Evolutionary conservation across 1,284 basidiomycete species (phyloP).

Genomic region (Leccinum subrobustum): DNA sequence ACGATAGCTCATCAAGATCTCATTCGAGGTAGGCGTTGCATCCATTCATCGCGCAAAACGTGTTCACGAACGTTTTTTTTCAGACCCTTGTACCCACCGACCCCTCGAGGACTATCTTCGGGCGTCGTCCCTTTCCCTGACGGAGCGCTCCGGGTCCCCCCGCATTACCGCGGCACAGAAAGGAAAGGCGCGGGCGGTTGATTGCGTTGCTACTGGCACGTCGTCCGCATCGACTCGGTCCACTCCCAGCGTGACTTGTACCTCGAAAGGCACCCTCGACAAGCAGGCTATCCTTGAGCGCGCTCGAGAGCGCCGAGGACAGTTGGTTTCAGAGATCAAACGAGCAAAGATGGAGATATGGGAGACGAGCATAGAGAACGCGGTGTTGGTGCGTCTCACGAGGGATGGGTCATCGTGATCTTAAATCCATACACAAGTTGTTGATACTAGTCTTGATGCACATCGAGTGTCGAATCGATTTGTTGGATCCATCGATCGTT

Average conservation of each 20-base stretch:
- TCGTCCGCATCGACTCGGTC: constrained; percentile 19
- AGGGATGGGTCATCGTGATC: constrained; percentile 33
- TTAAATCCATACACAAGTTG: background rate
- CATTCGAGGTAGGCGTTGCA: constrained; percentile 13
- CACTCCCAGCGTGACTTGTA: constrained; percentile 1
- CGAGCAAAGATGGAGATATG: constrained; percentile 63
- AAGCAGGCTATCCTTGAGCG: constrained; percentile 46
- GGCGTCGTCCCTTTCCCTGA: background rate
- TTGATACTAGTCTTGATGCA: background rate
- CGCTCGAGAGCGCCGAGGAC: constrained; percentile 50
- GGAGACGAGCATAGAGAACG: constrained; percentile 74
- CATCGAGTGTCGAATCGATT: background rate
- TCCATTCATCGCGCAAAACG: background rate
- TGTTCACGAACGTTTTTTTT: constrained; percentile 10
- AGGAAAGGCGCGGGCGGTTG: constrained; percentile 20
- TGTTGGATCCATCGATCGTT: background rate
- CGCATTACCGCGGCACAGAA: constrained; percentile 13
- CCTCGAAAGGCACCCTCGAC: constrained; percentile 13
- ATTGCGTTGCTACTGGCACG: background rate
- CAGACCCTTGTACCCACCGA: constrained; percentile 9
- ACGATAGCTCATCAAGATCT: constrained; percentile 3
- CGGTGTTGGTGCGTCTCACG: constrained; percentile 54
- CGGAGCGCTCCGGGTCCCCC: background rate
- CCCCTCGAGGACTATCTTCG: constrained; percentile 1
- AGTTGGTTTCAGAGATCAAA: constrained; percentile 56